Percentiles rank a stretch among this genome's conserved stretches.
These are phyloP conservation scores for Blastobotrys terrestris DNA, from an alignment of 805 yeast genomes.

Conservation along the genomic window DNA sequence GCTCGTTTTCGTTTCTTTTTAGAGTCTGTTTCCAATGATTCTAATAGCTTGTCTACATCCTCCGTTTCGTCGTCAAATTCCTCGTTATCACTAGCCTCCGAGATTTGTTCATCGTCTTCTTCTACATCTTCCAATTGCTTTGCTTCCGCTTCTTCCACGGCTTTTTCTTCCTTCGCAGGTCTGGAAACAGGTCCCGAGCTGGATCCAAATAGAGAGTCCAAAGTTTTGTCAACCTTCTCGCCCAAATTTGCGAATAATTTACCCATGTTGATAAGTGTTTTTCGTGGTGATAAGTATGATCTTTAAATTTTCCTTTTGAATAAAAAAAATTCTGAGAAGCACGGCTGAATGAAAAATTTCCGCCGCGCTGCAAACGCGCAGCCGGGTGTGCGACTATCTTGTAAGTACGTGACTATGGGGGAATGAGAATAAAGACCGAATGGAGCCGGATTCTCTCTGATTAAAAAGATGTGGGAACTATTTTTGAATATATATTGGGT, in stretches of 20 bases:
- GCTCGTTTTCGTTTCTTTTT: slow-evolving; percentile 26
- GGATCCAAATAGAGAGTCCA: background rate
- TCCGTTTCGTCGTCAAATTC: slow-evolving; percentile 19
- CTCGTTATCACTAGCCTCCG: slow-evolving; percentile 15
- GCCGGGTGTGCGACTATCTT: too few species aligned
- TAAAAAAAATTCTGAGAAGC: background rate
- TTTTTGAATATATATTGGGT: too few species aligned
- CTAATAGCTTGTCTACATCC: slow-evolving; percentile 20
- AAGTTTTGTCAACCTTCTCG: background rate
- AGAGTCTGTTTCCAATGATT: slow-evolving; percentile 11
- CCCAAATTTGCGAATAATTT: background rate
- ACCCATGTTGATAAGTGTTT: background rate
- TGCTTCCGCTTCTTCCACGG: slow-evolving; percentile 11
- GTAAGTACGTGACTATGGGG: too few species aligned
- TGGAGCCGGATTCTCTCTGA: too few species aligned
- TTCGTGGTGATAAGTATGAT: background rate
- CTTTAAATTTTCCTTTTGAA: too few species aligned
- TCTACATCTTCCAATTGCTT: slow-evolving; percentile 15
- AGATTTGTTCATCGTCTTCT: slow-evolving; percentile 19
- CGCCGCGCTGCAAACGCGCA: too few species aligned
- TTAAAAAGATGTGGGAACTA: too few species aligned
- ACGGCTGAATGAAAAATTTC: background rate
- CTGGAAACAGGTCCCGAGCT: slow-evolving; percentile 2
- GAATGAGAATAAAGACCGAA: too few species aligned
- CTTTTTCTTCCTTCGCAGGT: background rate